A percentile compares a stretch with the other conserved stretches of the same genome.
phyloP scores from a whole-genome alignment of 2,329 filamentous ascomycete genomes.

The Alternaria gansuensis region DNA sequence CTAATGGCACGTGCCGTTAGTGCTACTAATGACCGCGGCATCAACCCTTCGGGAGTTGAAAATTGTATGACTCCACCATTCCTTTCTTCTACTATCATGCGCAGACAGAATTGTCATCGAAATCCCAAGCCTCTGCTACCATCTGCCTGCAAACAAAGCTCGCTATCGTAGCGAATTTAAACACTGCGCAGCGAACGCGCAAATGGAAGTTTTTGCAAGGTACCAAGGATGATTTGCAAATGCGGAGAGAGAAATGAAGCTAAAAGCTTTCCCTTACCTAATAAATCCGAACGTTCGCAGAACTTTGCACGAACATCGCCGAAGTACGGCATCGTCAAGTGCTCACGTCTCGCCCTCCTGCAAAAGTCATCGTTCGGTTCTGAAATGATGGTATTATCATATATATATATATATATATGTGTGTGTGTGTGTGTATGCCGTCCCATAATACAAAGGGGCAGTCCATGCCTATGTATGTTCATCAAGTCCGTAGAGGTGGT shows the following conservation, averaged over 20 bases:
- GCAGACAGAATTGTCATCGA: neutral
- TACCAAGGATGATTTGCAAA: slow-evolving; percentile 6
- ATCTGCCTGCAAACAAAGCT: neutral
- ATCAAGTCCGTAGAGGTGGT: neutral
- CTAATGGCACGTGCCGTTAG: slow-evolving; percentile 22
- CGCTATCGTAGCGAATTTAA: neutral
- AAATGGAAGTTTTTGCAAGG: slow-evolving; percentile 3
- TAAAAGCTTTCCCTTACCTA: slow-evolving; percentile 15
- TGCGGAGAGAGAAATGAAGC: slow-evolving; percentile 6
- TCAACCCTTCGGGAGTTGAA: neutral
- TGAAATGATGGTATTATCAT: neutral
- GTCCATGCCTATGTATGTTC: neutral
- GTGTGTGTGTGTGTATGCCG: neutral
- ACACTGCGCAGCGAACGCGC: neutral
- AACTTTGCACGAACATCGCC: slow-evolving; percentile 21
- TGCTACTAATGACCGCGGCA: slow-evolving; percentile 12
- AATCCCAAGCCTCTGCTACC: neutral
- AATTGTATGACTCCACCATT: neutral
- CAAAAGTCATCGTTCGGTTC: neutral
- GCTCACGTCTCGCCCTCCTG: neutral
- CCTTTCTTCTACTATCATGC: neutral
- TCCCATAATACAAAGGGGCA: neutral
- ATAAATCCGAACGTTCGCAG: slow-evolving; percentile 19
- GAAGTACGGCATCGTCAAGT: slow-evolving; percentile 13
- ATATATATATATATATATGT: neutral